These are phyloP conservation scores for Dissophora ornata DNA, from an alignment of 192 early-diverging fungal species.

Conservation along the genomic window DNA sequence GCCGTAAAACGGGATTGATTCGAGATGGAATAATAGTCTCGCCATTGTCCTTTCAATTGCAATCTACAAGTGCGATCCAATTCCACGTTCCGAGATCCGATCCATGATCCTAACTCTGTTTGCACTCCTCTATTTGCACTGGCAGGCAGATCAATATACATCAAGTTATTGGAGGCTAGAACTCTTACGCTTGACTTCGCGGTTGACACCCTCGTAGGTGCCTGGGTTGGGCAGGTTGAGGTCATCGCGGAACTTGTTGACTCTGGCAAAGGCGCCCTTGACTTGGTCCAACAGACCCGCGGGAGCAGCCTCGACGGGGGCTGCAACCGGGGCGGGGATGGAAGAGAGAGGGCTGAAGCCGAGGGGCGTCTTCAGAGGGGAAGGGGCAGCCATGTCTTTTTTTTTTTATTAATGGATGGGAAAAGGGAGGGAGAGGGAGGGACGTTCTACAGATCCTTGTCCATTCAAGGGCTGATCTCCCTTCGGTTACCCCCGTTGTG, in stretches of 20 bases:
- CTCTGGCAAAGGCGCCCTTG: constrained; percentile 32
- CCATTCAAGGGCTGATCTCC: no score
- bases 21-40: no score
- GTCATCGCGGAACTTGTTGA: constrained; percentile 45
- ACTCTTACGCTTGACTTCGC: constrained; percentile 79
- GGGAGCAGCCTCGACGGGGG: constrained; percentile 27
- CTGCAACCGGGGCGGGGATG: neutral
- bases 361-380: constrained; percentile 46
- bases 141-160: no score
- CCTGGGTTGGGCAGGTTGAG: constrained; percentile 84
- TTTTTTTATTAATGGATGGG: neutral
- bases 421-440: neutral
- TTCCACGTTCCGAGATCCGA: no score
- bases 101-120: no score
- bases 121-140: no score
- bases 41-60: no score
- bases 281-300: constrained; percentile 37
- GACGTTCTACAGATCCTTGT: no score
- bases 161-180: no score
- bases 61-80: no score
- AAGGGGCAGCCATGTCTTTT: constrained; percentile 22
- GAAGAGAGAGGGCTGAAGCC: constrained; percentile 44
- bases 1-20: no score
- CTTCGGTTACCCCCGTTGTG: no score
- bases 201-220: constrained; percentile 82